Evolutionary conservation across 1,139 yeast species (phyloP), one percentile per base, ranked within the genome.

Genomic region (Suhomyces chickasaworum): DNA sequence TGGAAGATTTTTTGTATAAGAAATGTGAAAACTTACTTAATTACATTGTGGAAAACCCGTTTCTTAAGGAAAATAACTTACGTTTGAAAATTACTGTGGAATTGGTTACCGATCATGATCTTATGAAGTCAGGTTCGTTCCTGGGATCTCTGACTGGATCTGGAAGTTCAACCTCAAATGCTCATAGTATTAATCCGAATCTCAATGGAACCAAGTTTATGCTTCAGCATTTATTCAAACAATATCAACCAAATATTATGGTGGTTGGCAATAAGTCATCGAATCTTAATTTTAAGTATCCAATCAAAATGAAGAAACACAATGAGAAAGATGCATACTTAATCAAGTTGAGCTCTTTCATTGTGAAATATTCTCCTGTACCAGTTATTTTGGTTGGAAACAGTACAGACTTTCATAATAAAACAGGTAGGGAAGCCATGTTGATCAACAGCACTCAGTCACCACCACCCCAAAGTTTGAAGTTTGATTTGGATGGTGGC

Each of bases 61-160:
- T 51, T 12, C 45, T 55, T 23, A 31, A 43, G 61, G 37, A 42
- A 42, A 47, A 42, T 52, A 16, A 67, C 35, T 64, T 76, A 46
- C 66, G 65, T 37, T 59, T 81, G 35, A 77, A 77, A 50, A 63
- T 83, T 7, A 80, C 85, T 0, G 77, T 83, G 12, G 87, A 82
- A 53, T 69, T 82, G 50, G 76, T 81, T 13, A 53, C 56, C n/a
- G 59, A 56, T 34, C 41, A 44, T 21, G 56, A 53, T 15, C 37
- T 12, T n/a, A 7, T 35, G 5, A 35, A 29, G 9, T n/a, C 41
- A 4, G 10, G 41, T n/a, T 42, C 48, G 7, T n/a, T 16, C 13
- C 42, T 41, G 45, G 43, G 48, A 7, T 36, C 48, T 3, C 35
- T 41, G 7, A 17, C 34, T 20, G n/a, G 34, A 21, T 29, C 42